Percentiles rank a stretch among this genome's conserved stretches.
Conservation (phyloP, 2,329 filamentous ascomycete species). For the Colletotrichum sojae region DNA sequence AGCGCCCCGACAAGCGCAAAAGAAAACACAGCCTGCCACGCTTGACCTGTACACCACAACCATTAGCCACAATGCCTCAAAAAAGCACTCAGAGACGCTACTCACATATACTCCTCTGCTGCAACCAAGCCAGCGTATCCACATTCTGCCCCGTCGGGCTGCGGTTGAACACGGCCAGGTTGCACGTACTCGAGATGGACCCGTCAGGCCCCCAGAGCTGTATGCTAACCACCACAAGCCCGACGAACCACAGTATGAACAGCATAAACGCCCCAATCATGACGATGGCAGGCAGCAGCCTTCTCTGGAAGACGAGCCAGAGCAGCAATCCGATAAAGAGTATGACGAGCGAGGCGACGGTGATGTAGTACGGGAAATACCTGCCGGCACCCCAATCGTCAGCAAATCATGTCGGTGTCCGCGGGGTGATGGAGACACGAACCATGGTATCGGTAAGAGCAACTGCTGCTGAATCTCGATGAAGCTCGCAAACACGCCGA, state of each 20-base stretch:
- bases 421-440: constrained; percentile 44
- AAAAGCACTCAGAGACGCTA: constrained; percentile 39
- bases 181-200: constrained; percentile 72
- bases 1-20: constrained; percentile 72
- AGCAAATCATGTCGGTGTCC: background rate
- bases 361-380: constrained; percentile 79
- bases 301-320: constrained; percentile 72
- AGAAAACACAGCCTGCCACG: constrained; percentile 76
- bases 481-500: constrained; percentile 74
- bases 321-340: constrained; percentile 77
- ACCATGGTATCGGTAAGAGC: constrained; percentile 72
- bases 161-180: constrained; percentile 68
- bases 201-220: constrained; percentile 75
- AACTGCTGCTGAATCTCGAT: constrained; percentile 71
- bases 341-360: constrained; percentile 71
- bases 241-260: constrained; percentile 78
- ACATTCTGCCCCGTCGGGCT: constrained; percentile 65
- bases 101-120: constrained; percentile 76
- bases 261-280: constrained; percentile 76
- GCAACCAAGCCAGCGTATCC: constrained; percentile 73
- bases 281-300: constrained; percentile 73
- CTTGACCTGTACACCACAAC: constrained; percentile 61
- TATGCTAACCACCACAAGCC: constrained; percentile 72
- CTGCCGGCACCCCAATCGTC: constrained; percentile 51
- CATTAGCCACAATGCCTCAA: background rate